phyloP scores from a whole-genome alignment of 352 stramenopile genomes.

The Phytophthora melonis region DNA sequence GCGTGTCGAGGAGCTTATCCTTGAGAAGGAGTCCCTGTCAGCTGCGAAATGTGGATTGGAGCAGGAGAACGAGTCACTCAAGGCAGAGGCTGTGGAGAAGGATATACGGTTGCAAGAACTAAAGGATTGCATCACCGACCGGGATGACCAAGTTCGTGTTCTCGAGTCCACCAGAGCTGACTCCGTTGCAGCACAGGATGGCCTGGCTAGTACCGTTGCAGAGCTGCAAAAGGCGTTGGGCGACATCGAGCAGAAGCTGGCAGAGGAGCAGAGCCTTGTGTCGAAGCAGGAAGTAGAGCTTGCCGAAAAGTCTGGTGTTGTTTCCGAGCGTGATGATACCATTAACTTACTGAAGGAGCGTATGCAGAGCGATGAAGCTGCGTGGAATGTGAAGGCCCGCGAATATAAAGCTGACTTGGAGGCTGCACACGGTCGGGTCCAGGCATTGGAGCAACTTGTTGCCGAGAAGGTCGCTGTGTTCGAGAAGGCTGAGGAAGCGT shows the following conservation, averaged over 20 bases:
- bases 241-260: slow-evolving; percentile 32
- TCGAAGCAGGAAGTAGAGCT: slow-evolving; percentile 30
- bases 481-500: slow-evolving; percentile 25
- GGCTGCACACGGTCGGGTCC: slow-evolving; percentile 27
- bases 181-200: slow-evolving; percentile 16
- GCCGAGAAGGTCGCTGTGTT: slow-evolving; percentile 42
- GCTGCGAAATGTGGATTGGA: slow-evolving; percentile 29
- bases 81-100: slow-evolving; percentile 20
- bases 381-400: slow-evolving; percentile 23
- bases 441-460: slow-evolving; percentile 48
- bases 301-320: slow-evolving; percentile 11
- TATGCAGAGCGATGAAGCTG: slow-evolving; percentile 26
- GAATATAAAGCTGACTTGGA: slow-evolving; percentile 47
- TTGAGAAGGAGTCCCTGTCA: slow-evolving; percentile 16
- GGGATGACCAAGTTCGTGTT: slow-evolving; percentile 26
- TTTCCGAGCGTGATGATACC: slow-evolving; percentile 27
- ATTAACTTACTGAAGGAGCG: slow-evolving; percentile 36
- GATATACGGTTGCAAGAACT: slow-evolving; percentile 25
- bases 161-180: slow-evolving; percentile 22
- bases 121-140: slow-evolving; percentile 21
- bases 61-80: slow-evolving; percentile 27
- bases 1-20: slow-evolving; percentile 23
- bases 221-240: slow-evolving; percentile 23
- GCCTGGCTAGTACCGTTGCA: slow-evolving; percentile 23
- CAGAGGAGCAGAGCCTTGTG: slow-evolving; percentile 18